phyloP scores from a whole-genome alignment of 208 protist genomes.

The Novymonas esmeraldas region DNA sequence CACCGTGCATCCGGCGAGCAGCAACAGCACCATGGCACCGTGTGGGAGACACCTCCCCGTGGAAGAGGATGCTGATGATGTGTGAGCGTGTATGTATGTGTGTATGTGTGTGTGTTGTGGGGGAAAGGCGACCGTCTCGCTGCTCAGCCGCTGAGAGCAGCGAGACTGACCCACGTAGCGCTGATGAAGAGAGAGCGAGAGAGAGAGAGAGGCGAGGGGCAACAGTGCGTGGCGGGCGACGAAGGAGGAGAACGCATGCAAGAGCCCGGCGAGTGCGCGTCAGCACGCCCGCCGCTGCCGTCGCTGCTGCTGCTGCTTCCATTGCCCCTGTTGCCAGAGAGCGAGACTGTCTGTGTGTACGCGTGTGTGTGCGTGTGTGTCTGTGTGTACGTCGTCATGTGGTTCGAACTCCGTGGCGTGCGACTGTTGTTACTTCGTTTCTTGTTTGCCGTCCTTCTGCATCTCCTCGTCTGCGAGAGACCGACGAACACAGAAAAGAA shows the following conservation, averaged over 20 bases:
- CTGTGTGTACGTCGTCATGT: not conserved
- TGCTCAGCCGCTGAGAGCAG: not conserved
- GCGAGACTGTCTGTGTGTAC: not conserved
- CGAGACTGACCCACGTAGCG: not conserved
- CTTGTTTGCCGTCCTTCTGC: too few species aligned
- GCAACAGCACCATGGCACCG: conserved; percentile 7
- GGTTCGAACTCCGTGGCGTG: too few species aligned
- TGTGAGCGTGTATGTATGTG: not conserved
- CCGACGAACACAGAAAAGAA: not conserved
- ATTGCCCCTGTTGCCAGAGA: too few species aligned
- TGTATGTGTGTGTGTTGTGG: not conserved
- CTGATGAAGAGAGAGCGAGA: not conserved
- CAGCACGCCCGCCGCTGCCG: not conserved
- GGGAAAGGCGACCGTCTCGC: too few species aligned
- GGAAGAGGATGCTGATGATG: too few species aligned
- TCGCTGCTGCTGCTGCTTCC: too few species aligned
- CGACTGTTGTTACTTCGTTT: too few species aligned
- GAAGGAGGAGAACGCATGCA: not conserved
- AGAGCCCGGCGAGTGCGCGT: not conserved
- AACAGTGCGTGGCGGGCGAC: not conserved
- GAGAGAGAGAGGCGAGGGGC: not conserved
- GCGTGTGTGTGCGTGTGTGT: not conserved
- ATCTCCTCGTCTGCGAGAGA: not conserved
- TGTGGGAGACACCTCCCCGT: not conserved
- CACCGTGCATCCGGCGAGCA: not conserved